These are phyloP conservation scores for Candida schatavii DNA, from an alignment of 805 yeast genomes.

Conservation along the genomic window DNA sequence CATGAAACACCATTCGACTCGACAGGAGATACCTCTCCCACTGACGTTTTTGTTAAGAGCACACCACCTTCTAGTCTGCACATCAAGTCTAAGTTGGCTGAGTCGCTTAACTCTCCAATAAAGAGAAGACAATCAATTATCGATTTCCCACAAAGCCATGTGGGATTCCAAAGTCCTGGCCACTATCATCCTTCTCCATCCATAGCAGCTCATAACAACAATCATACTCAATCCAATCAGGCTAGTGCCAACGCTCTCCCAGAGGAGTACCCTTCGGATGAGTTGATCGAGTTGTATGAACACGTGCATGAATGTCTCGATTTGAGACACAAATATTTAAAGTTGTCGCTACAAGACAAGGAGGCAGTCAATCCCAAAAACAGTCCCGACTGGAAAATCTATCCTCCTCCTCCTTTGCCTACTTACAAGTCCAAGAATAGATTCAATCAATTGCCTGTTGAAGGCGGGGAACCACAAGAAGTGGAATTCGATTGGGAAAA, in stretches of 20 bases:
- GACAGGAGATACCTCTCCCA: constrained; percentile 23
- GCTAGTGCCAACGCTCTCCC: constrained; percentile 23
- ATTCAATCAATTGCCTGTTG: constrained; percentile 43
- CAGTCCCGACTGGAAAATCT: constrained; percentile 64
- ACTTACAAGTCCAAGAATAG: constrained; percentile 61
- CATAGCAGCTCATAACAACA: constrained; percentile 11
- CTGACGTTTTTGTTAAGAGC: constrained; percentile 6
- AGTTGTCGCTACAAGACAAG: constrained; percentile 61
- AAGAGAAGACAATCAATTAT: constrained; percentile 38
- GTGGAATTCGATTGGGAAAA: constrained; percentile 57
- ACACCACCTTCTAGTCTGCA: background rate
- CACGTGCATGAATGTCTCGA: constrained; percentile 66
- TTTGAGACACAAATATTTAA: constrained; percentile 73
- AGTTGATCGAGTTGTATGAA: constrained; percentile 59
- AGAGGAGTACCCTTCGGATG: constrained; percentile 63
- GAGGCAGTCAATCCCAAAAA: constrained; percentile 85
- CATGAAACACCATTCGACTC: constrained; percentile 12
- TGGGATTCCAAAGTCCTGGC: background rate
- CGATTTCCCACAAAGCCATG: constrained; percentile 28
- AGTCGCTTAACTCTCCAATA: constrained; percentile 7
- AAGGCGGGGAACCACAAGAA: constrained; percentile 33
- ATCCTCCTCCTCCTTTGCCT: constrained; percentile 94
- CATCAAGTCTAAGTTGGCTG: background rate
- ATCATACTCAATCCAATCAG: constrained; percentile 7
- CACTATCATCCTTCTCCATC: constrained; percentile 19